Base-by-base conservation (phyloP, 352 stramenopile genomes). In the Globisporangium paroecandrum region DNA sequence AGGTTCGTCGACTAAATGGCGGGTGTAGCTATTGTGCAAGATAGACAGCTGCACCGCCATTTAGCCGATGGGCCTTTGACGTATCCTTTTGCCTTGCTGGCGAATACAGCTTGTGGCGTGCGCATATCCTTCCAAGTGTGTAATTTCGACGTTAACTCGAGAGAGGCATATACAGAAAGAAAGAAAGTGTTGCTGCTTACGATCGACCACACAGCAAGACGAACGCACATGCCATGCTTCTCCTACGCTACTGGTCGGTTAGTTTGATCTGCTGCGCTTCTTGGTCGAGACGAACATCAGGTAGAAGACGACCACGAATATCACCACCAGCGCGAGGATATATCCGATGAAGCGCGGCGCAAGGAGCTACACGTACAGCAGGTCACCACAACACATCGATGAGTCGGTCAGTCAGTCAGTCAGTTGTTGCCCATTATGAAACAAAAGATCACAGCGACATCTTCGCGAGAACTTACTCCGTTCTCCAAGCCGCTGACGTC, bases 281-380 rank as follows among this genome's bases (percentile, higher is more conserved):
- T 75, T 69, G 13, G 27, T 56, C 12, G 76, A 75, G 63, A 85
- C 68, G 66, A 85, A 89, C 77, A 83, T 76, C 64, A 93, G 74
- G 38, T 68, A 86, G 58, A 83, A 81, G 38, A 91, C 72, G 46
- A 89, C 57, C 32, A 69, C 68, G 56, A 87, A 67, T 20, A 94
- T 64, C 58, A 87, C 66, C 0, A 85, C 36, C 25, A 94, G 61
- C 9, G 79, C 83, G 27, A 93, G 62, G 25, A 75, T 73, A 62
- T 91, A 88, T 25, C 78, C 82, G 59, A 89, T 72, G 64, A 93
- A 41, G 46, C 86, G 83, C 34, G 81, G 79, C 13, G 70, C 79
- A 53, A 93, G 74, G 58, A 91, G 76, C 87, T 94, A 66, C 59
- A 24, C 27, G 15, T 27, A 18, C 29, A 34, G 24, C 1, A 2